phyloP scores from a whole-genome alignment of 805 yeast species.

The Lipomyces oligophaga region DNA sequence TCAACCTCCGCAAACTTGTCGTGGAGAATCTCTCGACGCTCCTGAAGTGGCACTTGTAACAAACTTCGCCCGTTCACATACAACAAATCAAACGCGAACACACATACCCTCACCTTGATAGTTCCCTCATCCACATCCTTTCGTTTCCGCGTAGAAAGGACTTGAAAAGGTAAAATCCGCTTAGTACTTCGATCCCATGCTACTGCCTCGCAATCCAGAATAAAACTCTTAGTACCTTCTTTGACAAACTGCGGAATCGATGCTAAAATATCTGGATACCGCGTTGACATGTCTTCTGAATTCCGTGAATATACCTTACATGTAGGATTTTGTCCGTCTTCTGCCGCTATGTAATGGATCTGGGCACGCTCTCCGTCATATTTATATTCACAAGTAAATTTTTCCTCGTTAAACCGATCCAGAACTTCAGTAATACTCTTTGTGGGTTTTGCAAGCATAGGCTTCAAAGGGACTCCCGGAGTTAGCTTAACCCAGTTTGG shows the following conservation, averaged over 20 bases:
- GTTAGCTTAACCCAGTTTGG: slow-evolving; percentile 66
- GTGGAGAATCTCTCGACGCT: slow-evolving; percentile 61
- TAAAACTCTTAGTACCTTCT: slow-evolving; percentile 51
- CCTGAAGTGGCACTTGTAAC: slow-evolving; percentile 61
- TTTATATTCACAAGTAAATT: slow-evolving; percentile 92
- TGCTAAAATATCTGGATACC: slow-evolving; percentile 85
- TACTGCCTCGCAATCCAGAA: slow-evolving; percentile 94
- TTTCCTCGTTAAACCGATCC: slow-evolving; percentile 64
- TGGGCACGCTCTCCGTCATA: slow-evolving; percentile 99
- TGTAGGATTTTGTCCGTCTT: slow-evolving; percentile 52
- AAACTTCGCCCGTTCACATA: slow-evolving; percentile 58
- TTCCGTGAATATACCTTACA: slow-evolving; percentile 74
- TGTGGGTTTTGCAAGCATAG: slow-evolving; percentile 98
- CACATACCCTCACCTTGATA: slow-evolving; percentile 84
- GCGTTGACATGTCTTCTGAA: slow-evolving; percentile 93
- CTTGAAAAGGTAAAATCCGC: slow-evolving; percentile 91
- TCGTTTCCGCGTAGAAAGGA: slow-evolving; percentile 86
- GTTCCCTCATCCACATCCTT: slow-evolving; percentile 86
- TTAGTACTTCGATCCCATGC: slow-evolving; percentile 82
- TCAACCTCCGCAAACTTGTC: slow-evolving; percentile 56
- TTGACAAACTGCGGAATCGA: slow-evolving; percentile 59
- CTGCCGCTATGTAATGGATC: slow-evolving; percentile 62
- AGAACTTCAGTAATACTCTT: slow-evolving; percentile 88
- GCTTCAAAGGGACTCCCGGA: slow-evolving; percentile 93
- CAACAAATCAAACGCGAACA: slow-evolving; percentile 86